Conservation (phyloP, 352 stramenopile species). For the Globisporangium parvum region DNA sequence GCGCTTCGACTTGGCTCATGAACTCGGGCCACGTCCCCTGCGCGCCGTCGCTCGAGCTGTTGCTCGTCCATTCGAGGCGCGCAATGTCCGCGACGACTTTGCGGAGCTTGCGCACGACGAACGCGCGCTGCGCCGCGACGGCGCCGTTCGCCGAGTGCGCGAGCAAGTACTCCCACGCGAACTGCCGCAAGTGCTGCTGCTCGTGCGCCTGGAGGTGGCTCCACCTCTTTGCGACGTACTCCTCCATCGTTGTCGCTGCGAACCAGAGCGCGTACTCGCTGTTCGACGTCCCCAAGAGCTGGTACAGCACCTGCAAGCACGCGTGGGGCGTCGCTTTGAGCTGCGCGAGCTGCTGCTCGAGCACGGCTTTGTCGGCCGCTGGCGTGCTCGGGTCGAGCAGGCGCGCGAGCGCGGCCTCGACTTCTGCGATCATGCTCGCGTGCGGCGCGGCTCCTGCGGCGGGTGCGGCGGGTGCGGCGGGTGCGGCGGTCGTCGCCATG, state of each 20-base stretch:
- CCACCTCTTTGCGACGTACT: slow-evolving; percentile 69
- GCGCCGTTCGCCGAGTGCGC: slow-evolving; percentile 9
- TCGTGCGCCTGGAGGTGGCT: slow-evolving; percentile 32
- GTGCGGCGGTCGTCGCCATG: slow-evolving; percentile 1
- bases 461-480: background rate
- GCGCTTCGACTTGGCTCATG: slow-evolving; percentile 49
- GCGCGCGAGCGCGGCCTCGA: slow-evolving; percentile 48
- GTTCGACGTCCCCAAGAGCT: slow-evolving; percentile 47
- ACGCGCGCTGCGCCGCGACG: slow-evolving; percentile 25
- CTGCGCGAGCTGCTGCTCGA: slow-evolving; percentile 53
- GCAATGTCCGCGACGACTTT: slow-evolving; percentile 74
- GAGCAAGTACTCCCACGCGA: slow-evolving; percentile 59
- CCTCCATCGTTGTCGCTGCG: slow-evolving; percentile 57
- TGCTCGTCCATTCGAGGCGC: slow-evolving; percentile 40
- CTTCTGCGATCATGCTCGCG: slow-evolving; percentile 40
- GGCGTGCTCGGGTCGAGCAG: slow-evolving; percentile 60
- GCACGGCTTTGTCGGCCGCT: slow-evolving; percentile 31
- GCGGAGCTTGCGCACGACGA: slow-evolving; percentile 60
- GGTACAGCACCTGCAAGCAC: slow-evolving; percentile 63
- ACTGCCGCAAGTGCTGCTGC: slow-evolving; percentile 43
- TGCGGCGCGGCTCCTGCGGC: background rate
- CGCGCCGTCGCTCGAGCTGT: slow-evolving; percentile 5
- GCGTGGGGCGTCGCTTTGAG: slow-evolving; percentile 48
- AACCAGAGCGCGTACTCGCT: slow-evolving; percentile 82
- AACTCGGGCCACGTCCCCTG: slow-evolving; percentile 49